These are phyloP conservation scores for Beta lomatogona DNA, from an alignment of 179 eudicot genomes.

Conservation along the genomic window DNA sequence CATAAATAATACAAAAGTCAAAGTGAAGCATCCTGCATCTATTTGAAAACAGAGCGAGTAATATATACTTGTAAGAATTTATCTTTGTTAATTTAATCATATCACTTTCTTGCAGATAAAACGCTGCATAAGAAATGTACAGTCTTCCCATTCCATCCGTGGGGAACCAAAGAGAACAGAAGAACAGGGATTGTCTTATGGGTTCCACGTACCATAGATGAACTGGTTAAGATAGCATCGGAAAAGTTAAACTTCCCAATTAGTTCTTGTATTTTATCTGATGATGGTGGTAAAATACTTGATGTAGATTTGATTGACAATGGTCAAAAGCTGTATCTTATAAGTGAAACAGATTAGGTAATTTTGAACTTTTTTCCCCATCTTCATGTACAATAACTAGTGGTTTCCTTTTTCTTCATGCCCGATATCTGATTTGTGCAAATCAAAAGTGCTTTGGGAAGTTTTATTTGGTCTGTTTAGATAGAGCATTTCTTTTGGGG, in stretches of 20 bases:
- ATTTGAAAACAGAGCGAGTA: no score
- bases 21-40: no score
- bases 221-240: constrained; percentile 58
- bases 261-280: constrained; percentile 56
- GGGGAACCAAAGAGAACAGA: constrained; percentile 45
- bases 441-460: no score
- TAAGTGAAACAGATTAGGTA: constrained; percentile 40
- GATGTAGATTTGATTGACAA: constrained; percentile 75
- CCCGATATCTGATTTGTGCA: no score
- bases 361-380: neutral
- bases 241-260: constrained; percentile 44
- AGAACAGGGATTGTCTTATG: constrained; percentile 69
- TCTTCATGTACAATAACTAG: neutral
- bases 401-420: no score
- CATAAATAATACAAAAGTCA: no score
- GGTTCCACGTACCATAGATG: constrained; percentile 70
- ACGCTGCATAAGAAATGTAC: constrained; percentile 61
- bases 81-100: neutral
- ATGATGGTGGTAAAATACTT: constrained; percentile 76
- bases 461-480: no score
- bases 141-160: constrained; percentile 77
- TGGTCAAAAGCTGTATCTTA: constrained; percentile 75
- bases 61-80: no score
- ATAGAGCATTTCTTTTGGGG: no score
- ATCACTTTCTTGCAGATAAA: constrained; percentile 37